Percentiles rank a stretch among this genome's conserved stretches.
Evolutionary conservation across 2,329 filamentous ascomycete species (phyloP).

Genomic region (Aspergillus caelatus): DNA sequence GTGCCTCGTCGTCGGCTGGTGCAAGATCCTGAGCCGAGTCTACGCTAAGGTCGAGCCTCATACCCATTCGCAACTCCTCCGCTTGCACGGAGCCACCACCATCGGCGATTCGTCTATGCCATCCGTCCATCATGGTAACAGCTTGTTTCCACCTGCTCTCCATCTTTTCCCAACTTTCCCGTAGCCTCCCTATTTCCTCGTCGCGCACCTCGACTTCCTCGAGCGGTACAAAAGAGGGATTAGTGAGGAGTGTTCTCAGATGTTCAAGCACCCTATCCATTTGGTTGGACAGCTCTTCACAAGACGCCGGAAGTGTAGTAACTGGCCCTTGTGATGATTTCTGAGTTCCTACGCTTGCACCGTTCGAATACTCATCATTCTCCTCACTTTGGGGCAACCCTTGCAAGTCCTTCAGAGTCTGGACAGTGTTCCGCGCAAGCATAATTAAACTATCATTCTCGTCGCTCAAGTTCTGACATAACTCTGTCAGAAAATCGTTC

Average conservation of each 20-base stretch:
- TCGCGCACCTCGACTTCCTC: constrained; percentile 94
- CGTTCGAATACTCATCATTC: constrained; percentile 35
- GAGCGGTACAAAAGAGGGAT: constrained; percentile 92
- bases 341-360: constrained; percentile 25
- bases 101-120: constrained; percentile 74
- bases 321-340: constrained; percentile 31
- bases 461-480: constrained; percentile 81
- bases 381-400: constrained; percentile 46
- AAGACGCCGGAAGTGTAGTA: constrained; percentile 58
- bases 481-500: constrained; percentile 82
- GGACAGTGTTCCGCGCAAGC: constrained; percentile 71
- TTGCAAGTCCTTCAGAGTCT: constrained; percentile 66
- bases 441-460: constrained; percentile 84
- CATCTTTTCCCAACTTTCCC: constrained; percentile 91
- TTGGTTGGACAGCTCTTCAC: constrained; percentile 71
- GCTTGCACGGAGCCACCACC: constrained; percentile 46
- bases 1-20: constrained; percentile 21
- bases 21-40: constrained; percentile 24
- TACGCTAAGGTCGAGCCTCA: constrained; percentile 45
- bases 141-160: constrained; percentile 88
- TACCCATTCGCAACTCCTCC: constrained; percentile 46
- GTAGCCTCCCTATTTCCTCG: constrained; percentile 81
- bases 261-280: constrained; percentile 79
- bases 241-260: constrained; percentile 81
- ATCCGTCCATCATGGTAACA: constrained; percentile 85